Evolutionary conservation across 768 basidiomycete species (phyloP).

Genomic region (Lactarius indigo): DNA sequence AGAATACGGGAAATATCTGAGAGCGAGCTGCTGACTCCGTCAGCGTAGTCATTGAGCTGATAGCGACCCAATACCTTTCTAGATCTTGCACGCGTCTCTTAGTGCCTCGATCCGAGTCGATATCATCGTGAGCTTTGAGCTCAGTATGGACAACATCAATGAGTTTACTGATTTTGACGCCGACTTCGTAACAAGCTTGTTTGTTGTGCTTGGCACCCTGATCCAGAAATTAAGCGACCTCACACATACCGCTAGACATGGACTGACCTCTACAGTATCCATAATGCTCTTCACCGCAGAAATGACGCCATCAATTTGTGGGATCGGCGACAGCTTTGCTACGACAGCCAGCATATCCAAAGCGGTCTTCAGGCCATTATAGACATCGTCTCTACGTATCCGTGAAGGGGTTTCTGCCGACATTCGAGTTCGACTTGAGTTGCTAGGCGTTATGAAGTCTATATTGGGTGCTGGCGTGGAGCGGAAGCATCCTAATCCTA

Average conservation of each 20-base stretch:
- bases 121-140: slow-evolving; percentile 11
- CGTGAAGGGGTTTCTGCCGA: slow-evolving; percentile 3
- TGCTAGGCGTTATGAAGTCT: neutral
- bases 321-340: slow-evolving; percentile 1
- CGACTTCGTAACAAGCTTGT: slow-evolving; percentile 20
- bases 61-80: neutral
- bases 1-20: slow-evolving; percentile 9
- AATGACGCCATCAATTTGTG: slow-evolving; percentile 13
- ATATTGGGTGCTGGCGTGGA: neutral
- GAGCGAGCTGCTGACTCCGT: slow-evolving; percentile 7
- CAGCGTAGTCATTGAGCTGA: neutral
- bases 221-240: neutral
- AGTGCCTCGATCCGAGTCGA: slow-evolving; percentile 2
- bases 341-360: neutral
- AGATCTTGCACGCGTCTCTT: slow-evolving; percentile 7
- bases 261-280: slow-evolving; percentile 14
- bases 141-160: slow-evolving; percentile 12
- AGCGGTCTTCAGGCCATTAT: slow-evolving; percentile 13
- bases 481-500: neutral
- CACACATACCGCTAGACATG: neutral
- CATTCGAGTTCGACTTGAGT: neutral
- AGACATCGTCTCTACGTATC: slow-evolving; percentile 10
- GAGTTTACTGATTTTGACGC: slow-evolving; percentile 16
- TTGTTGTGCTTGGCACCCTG: slow-evolving; percentile 24
- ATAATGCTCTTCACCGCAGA: slow-evolving; percentile 12